These are phyloP conservation scores for Myrmaecium sp. DNA, from an alignment of 2,329 filamentous ascomycete species.

Conservation along the genomic window DNA sequence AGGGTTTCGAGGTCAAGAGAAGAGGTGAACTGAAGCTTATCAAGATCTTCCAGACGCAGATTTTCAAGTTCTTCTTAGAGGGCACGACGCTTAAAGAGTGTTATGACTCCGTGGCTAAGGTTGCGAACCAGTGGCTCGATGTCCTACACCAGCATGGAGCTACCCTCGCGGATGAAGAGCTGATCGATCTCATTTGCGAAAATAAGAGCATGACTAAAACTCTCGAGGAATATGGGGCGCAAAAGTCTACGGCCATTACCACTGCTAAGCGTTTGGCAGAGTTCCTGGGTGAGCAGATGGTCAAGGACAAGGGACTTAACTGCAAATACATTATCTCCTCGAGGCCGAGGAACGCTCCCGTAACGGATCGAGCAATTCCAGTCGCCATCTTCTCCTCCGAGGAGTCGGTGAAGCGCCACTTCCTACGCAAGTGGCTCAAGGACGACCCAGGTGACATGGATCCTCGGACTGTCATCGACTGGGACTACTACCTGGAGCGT, in stretches of 20 bases:
- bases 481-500: slow-evolving; percentile 93
- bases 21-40: slow-evolving; percentile 96
- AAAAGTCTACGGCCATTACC: slow-evolving; percentile 98
- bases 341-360: slow-evolving; percentile 69
- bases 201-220: slow-evolving; percentile 98
- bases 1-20: slow-evolving; percentile 94
- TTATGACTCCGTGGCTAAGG: slow-evolving; percentile 79
- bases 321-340: slow-evolving; percentile 99
- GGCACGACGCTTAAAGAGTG: slow-evolving; percentile 75
- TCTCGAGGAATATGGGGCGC: slow-evolving; percentile 81
- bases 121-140: slow-evolving; percentile 93
- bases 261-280: slow-evolving; percentile 89
- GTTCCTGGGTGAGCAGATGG: slow-evolving; percentile 95
- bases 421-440: slow-evolving; percentile 86
- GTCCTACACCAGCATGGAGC: slow-evolving; percentile 77
- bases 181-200: slow-evolving; percentile 99
- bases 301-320: slow-evolving; percentile 96
- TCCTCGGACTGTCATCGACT: slow-evolving; percentile 77
- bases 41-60: slow-evolving; percentile 98
- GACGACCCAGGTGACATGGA: slow-evolving; percentile 87
- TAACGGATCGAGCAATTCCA: slow-evolving; percentile 86
- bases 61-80: slow-evolving; percentile 98
- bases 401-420: slow-evolving; percentile 69
- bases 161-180: slow-evolving; percentile 85
- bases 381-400: slow-evolving; percentile 97